Evolutionary conservation across 106 monocot species (phyloP), one percentile per base, ranked within the genome.

Genomic region (Allium cepa): DNA sequence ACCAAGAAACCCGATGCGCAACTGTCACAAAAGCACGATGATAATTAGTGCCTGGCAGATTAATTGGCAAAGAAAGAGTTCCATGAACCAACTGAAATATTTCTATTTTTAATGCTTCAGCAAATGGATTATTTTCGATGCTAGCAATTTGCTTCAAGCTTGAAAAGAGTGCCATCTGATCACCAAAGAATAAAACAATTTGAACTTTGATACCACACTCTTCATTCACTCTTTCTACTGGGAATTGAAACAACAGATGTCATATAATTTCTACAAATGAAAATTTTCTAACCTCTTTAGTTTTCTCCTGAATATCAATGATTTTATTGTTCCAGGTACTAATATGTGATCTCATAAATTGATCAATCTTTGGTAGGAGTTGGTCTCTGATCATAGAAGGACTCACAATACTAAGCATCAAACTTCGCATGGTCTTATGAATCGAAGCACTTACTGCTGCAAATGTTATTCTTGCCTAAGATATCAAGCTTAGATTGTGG

Each of bases 401-500:
- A 55, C 70, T 81, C 47, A 92, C 69, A 13, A 92, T 84, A 8
- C 74, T 73, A 47, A 92, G 80, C 78, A 90, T 79, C 17, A 72
- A 80, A 56, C 84, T 84, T 56, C 92, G 81, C 87, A 99, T 85
- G 28, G 72, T 50, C 77, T 87, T 92, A 73, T 99, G 97, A 64
- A 86, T 82, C 26, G 84, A 22, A 1, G 92, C 92, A 75, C 84
- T 86, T 7, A 99, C 92, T 16, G 97, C 86, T 48, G 92, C 89
- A 60, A n/a, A 99, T 87, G 77, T 99, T 99, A 72, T 64, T 64
- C n/a, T 65, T 71, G 10, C 97, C 97, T 52, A 99, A 63, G 46
- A 99, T 81, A 59, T 99, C 84, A 5, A 89, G 66, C 97, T 92
- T 99, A 50, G 97, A 87, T 58, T 92, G 86, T 51, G 97, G 97